phyloP scores from a whole-genome alignment of 495 filamentous ascomycete species.

The Beverwykella pulmonaria region DNA sequence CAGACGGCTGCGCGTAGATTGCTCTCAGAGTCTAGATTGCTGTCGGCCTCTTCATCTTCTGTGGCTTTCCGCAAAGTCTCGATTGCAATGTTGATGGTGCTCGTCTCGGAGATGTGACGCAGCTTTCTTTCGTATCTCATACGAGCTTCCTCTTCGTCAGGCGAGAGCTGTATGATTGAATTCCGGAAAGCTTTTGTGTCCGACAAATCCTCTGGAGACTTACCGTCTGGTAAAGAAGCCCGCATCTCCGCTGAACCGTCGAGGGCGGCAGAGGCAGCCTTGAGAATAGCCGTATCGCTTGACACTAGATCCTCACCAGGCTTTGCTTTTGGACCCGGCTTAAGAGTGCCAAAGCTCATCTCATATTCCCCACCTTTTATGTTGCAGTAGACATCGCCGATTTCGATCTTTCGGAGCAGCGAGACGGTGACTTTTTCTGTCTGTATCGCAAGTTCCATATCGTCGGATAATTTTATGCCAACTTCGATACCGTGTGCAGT shows the following conservation, averaged over 20 bases:
- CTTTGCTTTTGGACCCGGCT: slow-evolving; percentile 26
- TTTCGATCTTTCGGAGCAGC: slow-evolving; percentile 43
- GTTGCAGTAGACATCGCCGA: slow-evolving; percentile 47
- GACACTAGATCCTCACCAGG: slow-evolving; percentile 41
- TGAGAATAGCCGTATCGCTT: slow-evolving; percentile 42
- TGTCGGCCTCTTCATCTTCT: slow-evolving; percentile 10
- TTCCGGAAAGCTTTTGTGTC: slow-evolving; percentile 25
- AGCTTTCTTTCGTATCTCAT: slow-evolving; percentile 40
- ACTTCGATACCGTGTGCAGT: slow-evolving; percentile 48
- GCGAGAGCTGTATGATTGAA: slow-evolving; percentile 34
- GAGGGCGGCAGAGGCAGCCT: slow-evolving; percentile 21
- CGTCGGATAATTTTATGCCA: slow-evolving; percentile 45
- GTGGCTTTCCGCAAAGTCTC: slow-evolving; percentile 30
- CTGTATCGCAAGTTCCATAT: slow-evolving; percentile 49
- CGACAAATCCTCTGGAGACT: slow-evolving; percentile 32
- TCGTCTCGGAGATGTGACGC: slow-evolving; percentile 35
- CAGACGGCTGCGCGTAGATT: slow-evolving; percentile 45
- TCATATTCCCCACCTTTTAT: slow-evolving; percentile 48
- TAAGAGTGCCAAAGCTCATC: slow-evolving; percentile 45
- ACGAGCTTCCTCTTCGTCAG: slow-evolving; percentile 43
- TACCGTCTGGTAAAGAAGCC: slow-evolving; percentile 36
- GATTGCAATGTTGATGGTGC: slow-evolving; percentile 36
- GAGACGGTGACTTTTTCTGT: slow-evolving; percentile 42
- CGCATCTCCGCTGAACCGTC: not conserved
- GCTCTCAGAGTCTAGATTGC: slow-evolving; percentile 27